These are phyloP conservation scores for Pelargonium cotyledonis DNA, from an alignment of 441 rosid genomes.

Conservation along the genomic window DNA sequence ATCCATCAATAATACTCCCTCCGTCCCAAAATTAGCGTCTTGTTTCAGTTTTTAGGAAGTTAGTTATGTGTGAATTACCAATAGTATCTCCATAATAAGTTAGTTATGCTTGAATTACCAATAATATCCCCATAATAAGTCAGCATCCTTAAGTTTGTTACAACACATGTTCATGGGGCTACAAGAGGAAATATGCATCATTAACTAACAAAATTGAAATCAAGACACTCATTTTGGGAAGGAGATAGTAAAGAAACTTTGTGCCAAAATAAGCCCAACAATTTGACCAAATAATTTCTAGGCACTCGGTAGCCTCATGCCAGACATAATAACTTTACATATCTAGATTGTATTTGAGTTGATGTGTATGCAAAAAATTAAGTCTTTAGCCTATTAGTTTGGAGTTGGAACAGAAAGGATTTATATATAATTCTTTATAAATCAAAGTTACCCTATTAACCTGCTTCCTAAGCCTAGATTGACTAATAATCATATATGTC, in stretches of 20 bases:
- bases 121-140: no score
- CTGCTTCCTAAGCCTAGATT: slow-evolving; percentile 8
- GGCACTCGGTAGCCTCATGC: background rate
- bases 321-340: background rate
- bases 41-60: no score
- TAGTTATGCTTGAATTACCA: background rate
- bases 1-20: background rate
- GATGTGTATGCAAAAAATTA: no score
- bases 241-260: background rate
- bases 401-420: background rate
- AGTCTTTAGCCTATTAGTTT: background rate
- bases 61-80: no score
- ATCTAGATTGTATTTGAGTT: no score
- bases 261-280: background rate
- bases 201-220: no score
- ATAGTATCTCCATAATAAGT: no score
- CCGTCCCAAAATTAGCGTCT: background rate
- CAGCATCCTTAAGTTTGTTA: background rate
- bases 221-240: no score
- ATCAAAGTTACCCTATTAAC: background rate
- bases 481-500: slow-evolving; percentile 9
- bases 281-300: background rate
- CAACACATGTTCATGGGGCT: no score
- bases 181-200: no score
- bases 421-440: background rate